Conservation (phyloP, 2,329 filamentous ascomycete species). For the Tricladium varicosporioides region DNA sequence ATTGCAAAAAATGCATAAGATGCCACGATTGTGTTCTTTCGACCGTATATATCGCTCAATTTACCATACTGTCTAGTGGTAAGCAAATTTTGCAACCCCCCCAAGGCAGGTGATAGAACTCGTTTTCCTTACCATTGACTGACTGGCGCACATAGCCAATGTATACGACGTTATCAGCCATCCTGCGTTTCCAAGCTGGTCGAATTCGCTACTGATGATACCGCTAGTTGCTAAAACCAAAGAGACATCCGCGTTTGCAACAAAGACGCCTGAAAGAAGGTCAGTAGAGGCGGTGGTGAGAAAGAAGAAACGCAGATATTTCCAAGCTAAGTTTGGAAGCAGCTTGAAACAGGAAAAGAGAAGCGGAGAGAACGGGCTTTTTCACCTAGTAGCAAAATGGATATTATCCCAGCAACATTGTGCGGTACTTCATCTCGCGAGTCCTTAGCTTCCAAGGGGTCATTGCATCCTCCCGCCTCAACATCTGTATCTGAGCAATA, state of each 20-base stretch:
- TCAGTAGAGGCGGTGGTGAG: not conserved
- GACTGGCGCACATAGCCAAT: slow-evolving; percentile 50
- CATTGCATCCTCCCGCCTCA: not conserved
- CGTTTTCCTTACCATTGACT: slow-evolving; percentile 44
- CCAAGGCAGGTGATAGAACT: not conserved
- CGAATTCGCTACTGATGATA: slow-evolving; percentile 58
- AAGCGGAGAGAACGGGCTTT: not conserved
- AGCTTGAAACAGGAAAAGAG: not conserved
- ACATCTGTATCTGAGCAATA: not conserved
- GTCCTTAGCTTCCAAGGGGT: not conserved
- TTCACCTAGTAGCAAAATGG: slow-evolving; percentile 19
- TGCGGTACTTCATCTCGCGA: not conserved
- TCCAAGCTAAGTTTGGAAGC: too few relatives aligned
- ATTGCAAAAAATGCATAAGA: slow-evolving; percentile 50
- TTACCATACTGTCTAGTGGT: slow-evolving; percentile 39
- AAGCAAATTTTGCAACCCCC: slow-evolving; percentile 36
- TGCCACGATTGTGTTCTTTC: slow-evolving; percentile 46
- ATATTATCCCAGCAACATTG: slow-evolving; percentile 21
- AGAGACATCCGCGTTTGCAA: slow-evolving; percentile 61
- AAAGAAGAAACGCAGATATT: not conserved
- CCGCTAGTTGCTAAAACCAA: slow-evolving; percentile 65
- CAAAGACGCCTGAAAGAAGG: slow-evolving; percentile 52
- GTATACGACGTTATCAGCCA: slow-evolving; percentile 55
- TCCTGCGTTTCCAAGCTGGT: slow-evolving; percentile 53
- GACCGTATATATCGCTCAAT: slow-evolving; percentile 55